phyloP scores from a whole-genome alignment of 2,329 filamentous ascomycete genomes.

The Hymenoscyphus salicellus region DNA sequence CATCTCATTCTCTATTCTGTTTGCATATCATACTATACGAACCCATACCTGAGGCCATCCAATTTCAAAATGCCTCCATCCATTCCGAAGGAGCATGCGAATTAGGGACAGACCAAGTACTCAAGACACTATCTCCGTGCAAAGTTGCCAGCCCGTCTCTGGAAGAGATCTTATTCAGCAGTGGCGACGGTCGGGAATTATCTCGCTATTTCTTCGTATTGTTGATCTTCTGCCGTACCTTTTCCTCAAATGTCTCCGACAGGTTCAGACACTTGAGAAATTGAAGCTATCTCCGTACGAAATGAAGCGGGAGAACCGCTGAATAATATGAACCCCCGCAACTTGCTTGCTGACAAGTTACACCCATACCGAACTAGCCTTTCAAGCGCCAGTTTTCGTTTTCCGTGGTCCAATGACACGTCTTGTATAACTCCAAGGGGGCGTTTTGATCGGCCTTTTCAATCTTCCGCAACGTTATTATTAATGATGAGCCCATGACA shows the following conservation, averaged over 20 bases:
- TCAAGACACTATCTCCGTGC: neutral
- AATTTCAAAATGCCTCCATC: neutral
- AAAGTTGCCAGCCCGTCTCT: neutral
- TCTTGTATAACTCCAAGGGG: neutral
- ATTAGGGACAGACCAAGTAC: neutral
- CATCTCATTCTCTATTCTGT: neutral
- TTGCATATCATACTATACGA: neutral
- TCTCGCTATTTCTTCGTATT: neutral
- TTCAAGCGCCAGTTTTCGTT: no score
- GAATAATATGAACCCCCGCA: neutral
- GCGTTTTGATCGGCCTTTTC: slow-evolving; percentile 1
- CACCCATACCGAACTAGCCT: neutral
- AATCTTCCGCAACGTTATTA: slow-evolving; percentile 3
- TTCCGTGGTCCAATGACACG: neutral
- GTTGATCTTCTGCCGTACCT: neutral
- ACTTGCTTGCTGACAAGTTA: slow-evolving; percentile 1
- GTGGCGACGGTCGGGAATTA: neutral
- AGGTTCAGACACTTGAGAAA: neutral
- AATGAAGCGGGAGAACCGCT: slow-evolving; percentile 2
- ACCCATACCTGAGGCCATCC: neutral
- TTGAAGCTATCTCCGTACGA: neutral
- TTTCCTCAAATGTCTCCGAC: neutral
- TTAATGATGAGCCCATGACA: neutral
- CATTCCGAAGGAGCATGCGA: neutral
- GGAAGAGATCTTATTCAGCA: neutral